A percentile compares a stretch with the other conserved stretches of the same genome.
Conservation (phyloP, 805 yeast species). For the Lipomyces kockii region DNA sequence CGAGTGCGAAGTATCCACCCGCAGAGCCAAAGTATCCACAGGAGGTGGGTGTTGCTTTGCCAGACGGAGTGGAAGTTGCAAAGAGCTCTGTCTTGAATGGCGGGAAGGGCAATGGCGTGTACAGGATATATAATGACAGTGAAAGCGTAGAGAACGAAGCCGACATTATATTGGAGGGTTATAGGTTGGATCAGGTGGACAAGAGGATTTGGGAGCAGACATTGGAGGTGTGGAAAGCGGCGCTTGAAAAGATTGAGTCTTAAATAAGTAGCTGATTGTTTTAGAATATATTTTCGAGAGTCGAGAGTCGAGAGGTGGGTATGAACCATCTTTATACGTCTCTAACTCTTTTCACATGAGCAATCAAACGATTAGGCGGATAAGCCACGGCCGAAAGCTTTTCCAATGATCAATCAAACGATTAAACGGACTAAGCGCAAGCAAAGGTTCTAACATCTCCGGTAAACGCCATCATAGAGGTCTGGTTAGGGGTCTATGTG, state of each 20-base stretch:
- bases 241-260: neutral
- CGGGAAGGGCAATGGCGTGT: constrained; percentile 1
- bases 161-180: neutral
- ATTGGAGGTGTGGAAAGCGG: neutral
- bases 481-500: too few relatives aligned
- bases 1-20: constrained; percentile 9
- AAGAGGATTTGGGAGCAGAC: neutral
- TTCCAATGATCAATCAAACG: too few relatives aligned
- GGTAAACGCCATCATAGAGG: too few relatives aligned
- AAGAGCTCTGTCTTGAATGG: neutral
- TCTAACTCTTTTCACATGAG: too few relatives aligned
- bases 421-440: too few relatives aligned
- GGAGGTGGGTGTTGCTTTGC: constrained; percentile 2
- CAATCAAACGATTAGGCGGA: too few relatives aligned
- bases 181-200: constrained; percentile 1
- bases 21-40: neutral
- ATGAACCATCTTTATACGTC: too few relatives aligned
- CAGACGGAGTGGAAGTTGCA: neutral
- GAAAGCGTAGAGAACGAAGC: neutral
- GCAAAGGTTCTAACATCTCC: too few relatives aligned
- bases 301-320: too few relatives aligned
- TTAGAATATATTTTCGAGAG: too few relatives aligned
- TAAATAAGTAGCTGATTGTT: too few relatives aligned
- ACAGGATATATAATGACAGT: neutral
- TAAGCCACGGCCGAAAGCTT: too few relatives aligned